Conservation (phyloP, 345 rosid genomes). For the Syzygium aromaticum region DNA sequence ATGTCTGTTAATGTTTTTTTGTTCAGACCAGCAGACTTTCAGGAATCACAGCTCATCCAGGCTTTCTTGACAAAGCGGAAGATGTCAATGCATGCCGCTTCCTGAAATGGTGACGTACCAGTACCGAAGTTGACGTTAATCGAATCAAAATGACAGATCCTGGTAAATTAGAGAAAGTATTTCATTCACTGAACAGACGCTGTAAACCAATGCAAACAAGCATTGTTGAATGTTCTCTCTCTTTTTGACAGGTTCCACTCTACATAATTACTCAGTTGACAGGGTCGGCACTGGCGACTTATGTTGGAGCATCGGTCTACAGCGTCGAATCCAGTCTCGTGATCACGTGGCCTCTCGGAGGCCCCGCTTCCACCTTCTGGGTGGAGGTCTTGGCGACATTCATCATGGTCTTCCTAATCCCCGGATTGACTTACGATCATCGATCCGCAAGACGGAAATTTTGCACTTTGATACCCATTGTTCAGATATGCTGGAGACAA, state of each 20-base stretch:
- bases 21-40: too few relatives aligned
- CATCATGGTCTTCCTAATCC: constrained; percentile 52
- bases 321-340: constrained; percentile 44
- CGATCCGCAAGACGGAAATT: constrained; percentile 31
- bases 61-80: too few relatives aligned
- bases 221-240: not conserved
- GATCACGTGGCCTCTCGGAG: constrained; percentile 47
- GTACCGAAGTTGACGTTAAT: too few relatives aligned
- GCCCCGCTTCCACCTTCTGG: constrained; percentile 61
- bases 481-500: not conserved
- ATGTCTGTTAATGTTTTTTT: too few relatives aligned
- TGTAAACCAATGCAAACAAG: too few relatives aligned
- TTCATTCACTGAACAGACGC: too few relatives aligned
- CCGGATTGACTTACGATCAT: constrained; percentile 44
- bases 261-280: constrained; percentile 58
- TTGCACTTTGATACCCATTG: not conserved
- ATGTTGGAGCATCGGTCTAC: constrained; percentile 35
- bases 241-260: constrained; percentile 50
- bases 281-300: constrained; percentile 59
- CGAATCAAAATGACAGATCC: too few relatives aligned
- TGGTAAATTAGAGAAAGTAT: too few relatives aligned
- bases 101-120: too few relatives aligned
- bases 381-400: constrained; percentile 69
- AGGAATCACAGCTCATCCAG: too few relatives aligned
- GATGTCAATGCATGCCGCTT: too few relatives aligned